Conservation (phyloP, 306 rosid species). For the Lithocarpus polystachyus region DNA sequence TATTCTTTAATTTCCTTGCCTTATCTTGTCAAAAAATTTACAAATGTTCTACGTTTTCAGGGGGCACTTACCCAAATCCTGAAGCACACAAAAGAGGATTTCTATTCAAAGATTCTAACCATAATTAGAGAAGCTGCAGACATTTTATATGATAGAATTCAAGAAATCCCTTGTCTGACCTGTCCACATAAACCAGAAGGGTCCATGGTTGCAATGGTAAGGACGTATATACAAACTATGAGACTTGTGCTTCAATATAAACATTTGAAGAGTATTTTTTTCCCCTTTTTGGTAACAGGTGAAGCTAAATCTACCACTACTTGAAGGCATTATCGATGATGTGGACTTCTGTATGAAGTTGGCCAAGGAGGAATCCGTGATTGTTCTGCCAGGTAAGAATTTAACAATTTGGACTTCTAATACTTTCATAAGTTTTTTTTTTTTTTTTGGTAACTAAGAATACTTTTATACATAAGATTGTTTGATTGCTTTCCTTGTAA, state of each 20-base stretch:
- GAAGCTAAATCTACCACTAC: constrained; percentile 37
- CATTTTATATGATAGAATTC: constrained; percentile 33
- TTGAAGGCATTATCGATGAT: constrained; percentile 56
- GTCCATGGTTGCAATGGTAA: constrained; percentile 59
- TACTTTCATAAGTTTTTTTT: background rate
- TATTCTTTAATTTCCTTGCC: background rate
- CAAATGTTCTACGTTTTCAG: constrained; percentile 26
- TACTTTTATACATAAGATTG: background rate
- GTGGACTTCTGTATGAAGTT: constrained; percentile 59
- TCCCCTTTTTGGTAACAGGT: constrained; percentile 37
- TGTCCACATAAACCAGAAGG: constrained; percentile 74
- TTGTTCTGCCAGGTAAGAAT: constrained; percentile 55
- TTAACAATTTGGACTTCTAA: background rate
- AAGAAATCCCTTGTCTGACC: constrained; percentile 57
- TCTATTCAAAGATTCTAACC: constrained; percentile 32
- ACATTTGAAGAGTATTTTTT: background rate
- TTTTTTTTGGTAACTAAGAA: background rate
- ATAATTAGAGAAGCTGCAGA: constrained; percentile 46
- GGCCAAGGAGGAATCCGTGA: constrained; percentile 59
- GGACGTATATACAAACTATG: background rate
- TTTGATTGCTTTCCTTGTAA: background rate
- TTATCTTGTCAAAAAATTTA: background rate
- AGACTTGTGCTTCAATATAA: background rate
- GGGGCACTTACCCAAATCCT: constrained; percentile 62
- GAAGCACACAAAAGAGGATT: constrained; percentile 37